These are phyloP conservation scores for Spongiforma sp. DNA, from an alignment of 1,284 basidiomycete genomes.

Conservation along the genomic window DNA sequence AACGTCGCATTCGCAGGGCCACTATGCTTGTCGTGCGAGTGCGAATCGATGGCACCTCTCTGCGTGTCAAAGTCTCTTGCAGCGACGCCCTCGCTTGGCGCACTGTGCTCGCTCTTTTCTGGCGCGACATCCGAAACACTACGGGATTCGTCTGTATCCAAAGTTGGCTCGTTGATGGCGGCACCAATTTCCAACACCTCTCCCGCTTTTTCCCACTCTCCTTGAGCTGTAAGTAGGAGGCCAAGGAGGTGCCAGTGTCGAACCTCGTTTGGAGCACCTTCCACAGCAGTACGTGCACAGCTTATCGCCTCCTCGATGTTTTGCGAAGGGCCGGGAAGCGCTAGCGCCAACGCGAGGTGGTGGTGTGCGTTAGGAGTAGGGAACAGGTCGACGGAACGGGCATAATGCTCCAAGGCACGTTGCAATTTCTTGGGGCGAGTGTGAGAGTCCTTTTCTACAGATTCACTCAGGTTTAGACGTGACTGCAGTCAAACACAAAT, in stretches of 20 bases:
- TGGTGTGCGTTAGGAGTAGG: constrained; percentile 73
- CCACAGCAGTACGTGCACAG: constrained; percentile 77
- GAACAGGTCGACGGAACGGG: constrained; percentile 56
- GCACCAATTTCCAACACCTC: constrained; percentile 79
- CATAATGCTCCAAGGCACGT: constrained; percentile 63
- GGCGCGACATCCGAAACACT: constrained; percentile 27
- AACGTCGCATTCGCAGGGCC: constrained; percentile 2
- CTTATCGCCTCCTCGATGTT: constrained; percentile 73
- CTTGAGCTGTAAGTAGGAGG: constrained; percentile 78
- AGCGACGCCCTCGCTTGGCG: background rate
- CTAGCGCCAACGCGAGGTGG: constrained; percentile 80
- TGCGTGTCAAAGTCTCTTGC: constrained; percentile 19
- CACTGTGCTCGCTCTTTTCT: constrained; percentile 11
- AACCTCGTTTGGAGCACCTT: constrained; percentile 73
- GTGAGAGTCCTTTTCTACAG: constrained; percentile 66
- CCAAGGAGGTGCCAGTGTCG: constrained; percentile 94
- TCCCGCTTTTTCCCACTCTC: constrained; percentile 82
- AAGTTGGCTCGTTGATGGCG: constrained; percentile 46
- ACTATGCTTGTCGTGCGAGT: background rate
- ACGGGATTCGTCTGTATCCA: constrained; percentile 20
- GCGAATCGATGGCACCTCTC: constrained; percentile 4
- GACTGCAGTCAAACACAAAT: background rate
- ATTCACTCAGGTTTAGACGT: constrained; percentile 4
- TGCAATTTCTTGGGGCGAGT: constrained; percentile 65
- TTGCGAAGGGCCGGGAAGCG: constrained; percentile 66